phyloP scores from a whole-genome alignment of 495 filamentous ascomycete genomes.

The Aspergillus saccharolyticus region DNA sequence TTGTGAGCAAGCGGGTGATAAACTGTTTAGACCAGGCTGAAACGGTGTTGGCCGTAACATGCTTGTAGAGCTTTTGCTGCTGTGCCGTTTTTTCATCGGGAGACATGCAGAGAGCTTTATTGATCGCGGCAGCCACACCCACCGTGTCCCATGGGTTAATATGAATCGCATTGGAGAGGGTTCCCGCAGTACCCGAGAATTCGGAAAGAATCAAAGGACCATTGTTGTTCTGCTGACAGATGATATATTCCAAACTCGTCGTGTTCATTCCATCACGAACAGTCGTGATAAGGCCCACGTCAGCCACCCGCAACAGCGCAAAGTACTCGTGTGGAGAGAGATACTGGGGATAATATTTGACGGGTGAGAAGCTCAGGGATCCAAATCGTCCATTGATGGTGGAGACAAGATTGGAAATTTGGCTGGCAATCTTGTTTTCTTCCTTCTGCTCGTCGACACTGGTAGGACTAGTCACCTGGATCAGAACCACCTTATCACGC shows the following conservation, averaged over 20 bases:
- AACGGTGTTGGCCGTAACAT: slow-evolving; percentile 78
- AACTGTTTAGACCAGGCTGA: slow-evolving; percentile 76
- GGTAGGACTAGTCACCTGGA: slow-evolving; percentile 89
- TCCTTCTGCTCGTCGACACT: slow-evolving; percentile 67
- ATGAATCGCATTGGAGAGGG: slow-evolving; percentile 76
- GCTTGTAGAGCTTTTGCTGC: slow-evolving; percentile 60
- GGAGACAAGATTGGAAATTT: slow-evolving; percentile 80
- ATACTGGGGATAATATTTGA: slow-evolving; percentile 91
- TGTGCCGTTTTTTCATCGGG: slow-evolving; percentile 50
- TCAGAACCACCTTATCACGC: slow-evolving; percentile 85
- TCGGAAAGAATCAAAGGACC: slow-evolving; percentile 89
- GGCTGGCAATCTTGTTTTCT: slow-evolving; percentile 69
- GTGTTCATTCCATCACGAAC: slow-evolving; percentile 97
- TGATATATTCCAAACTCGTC: slow-evolving; percentile 85
- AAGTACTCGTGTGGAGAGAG: slow-evolving; percentile 84
- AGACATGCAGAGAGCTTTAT: slow-evolving; percentile 70
- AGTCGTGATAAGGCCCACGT: slow-evolving; percentile 86
- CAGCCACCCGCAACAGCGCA: slow-evolving; percentile 77
- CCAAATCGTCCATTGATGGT: slow-evolving; percentile 88
- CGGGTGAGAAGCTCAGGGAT: slow-evolving; percentile 76
- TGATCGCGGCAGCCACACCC: slow-evolving; percentile 74
- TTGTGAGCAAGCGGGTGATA: slow-evolving; percentile 67
- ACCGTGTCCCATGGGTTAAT: slow-evolving; percentile 91
- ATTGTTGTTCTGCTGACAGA: slow-evolving; percentile 79
- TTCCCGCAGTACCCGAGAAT: slow-evolving; percentile 90